Conservation (phyloP, 352 stramenopile genomes). For the Phytopythium delawarense region DNA sequence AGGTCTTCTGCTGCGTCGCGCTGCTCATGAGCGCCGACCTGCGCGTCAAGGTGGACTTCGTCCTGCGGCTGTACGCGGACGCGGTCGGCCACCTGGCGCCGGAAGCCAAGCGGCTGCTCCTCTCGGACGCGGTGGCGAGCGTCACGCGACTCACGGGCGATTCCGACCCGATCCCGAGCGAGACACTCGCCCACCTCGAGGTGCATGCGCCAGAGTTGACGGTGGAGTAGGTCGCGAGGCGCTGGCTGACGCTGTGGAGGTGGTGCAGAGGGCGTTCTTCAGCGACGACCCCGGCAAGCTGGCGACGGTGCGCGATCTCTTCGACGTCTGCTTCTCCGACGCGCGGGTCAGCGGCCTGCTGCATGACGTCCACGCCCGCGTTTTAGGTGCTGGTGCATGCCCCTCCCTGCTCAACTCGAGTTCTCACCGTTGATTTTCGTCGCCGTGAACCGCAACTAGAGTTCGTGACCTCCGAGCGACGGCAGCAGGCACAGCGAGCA, state of each 20-base stretch:
- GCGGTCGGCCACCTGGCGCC: constrained; percentile 26
- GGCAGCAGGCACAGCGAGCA: not conserved
- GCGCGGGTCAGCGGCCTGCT: constrained; percentile 46
- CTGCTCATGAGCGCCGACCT: constrained; percentile 49
- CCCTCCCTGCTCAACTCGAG: constrained; percentile 5
- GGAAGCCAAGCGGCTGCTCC: constrained; percentile 34
- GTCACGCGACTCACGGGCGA: constrained; percentile 43
- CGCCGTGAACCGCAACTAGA: constrained; percentile 8
- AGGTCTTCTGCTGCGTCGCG: constrained; percentile 52
- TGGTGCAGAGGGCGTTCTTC: constrained; percentile 36
- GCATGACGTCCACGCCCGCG: constrained; percentile 41
- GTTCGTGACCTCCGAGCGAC: constrained; percentile 7
- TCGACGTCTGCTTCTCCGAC: constrained; percentile 59
- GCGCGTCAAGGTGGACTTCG: constrained; percentile 52
- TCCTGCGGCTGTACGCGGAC: constrained; percentile 61
- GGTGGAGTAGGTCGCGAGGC: not conserved
- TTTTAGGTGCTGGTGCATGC: constrained; percentile 25
- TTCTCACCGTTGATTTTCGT: constrained; percentile 3
- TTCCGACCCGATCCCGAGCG: constrained; percentile 22
- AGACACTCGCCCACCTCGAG: constrained; percentile 20
- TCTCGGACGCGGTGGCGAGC: constrained; percentile 37
- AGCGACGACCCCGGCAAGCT: constrained; percentile 29
- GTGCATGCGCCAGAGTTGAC: constrained; percentile 2
- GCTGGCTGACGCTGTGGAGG: not conserved
- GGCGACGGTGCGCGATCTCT: constrained; percentile 39